Base-by-base conservation (phyloP, 2,329 filamentous ascomycete genomes). In the Aspergillus calidoustus region DNA sequence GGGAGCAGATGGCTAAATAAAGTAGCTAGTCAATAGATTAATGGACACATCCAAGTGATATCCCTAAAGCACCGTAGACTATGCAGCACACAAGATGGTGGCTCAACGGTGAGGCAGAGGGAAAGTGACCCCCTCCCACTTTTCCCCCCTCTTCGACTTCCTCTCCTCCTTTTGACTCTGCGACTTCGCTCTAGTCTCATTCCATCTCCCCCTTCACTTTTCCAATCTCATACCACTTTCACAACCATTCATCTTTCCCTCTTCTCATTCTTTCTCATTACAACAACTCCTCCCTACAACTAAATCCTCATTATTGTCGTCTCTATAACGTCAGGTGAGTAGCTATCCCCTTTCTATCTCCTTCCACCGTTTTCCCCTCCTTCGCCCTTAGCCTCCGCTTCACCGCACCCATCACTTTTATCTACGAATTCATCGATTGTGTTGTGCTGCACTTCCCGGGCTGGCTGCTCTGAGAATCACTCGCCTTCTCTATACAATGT, bases 261-360 rank as follows among this genome's bases (percentile, higher is more conserved):
- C 57, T 60, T 64, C 55, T 52, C 54, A 51, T 61, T 54, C 58
- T 64, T 66, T 55, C 57, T 54, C 58, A 51, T 62, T 53, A 59
- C 59, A 51, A 23, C 47, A 44, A 50, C 44, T 53, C 46, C 55
- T 49, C 64, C 55, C 58, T 56, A 58, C 57, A 64, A 65, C 31
- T 34, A 31, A 44, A 59, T 59, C 46, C 31, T 55, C 28, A 46
- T 57, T 52, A 47, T 61, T 57, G 49, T 57, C 47, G 34, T 61
- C 53, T n/a, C 50, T 46, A 50, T 60, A 49, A 43, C 57, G 61
- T 54, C 64, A 73, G 68, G 72, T 74, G 64, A 73, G 72, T 69
- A 34, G 41, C 31, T 15, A 31, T 60, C 58, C 59, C 64, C 63
- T 57, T 65, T 63, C 62, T 55, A 49, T 62, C 64, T 38, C 53